Base-by-base conservation (phyloP, 345 rosid species). In the Syzygium aqueum region DNA sequence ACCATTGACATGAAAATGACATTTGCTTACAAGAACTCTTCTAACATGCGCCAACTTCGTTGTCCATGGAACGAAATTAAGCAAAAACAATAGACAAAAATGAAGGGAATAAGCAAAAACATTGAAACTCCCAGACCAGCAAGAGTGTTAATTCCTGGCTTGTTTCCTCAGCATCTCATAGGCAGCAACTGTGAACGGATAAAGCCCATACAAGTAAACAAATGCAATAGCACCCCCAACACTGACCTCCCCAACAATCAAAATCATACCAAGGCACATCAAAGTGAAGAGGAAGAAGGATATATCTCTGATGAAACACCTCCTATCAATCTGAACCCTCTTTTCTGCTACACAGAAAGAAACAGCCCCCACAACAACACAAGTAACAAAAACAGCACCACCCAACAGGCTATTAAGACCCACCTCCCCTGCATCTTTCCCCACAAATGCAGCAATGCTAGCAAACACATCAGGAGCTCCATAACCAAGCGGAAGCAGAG, bases 381-480 rank as follows among this genome's bases (percentile, higher is more conserved):
- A 93, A 61, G 98, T 94, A 87, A 97, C 97, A 90, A 96, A 97
- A 2, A 96, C 94, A 0, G 97, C 99, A 89, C 98, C 99, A 49
- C 98, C 98, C 89, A 96, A 87, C 67, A 96, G 97, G 25, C 99
- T 96, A 84, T 95, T 97, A 86, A 97, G 95, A 67, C 99, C 99
- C 27, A 97, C 97, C 53, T 90, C 95, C 43, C 98, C 97, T 12
- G 95, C 90, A 82, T 94, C 93, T 33, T 91, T 90, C 37, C 99
- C 98, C 59, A 95, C 87, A 80, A 96, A 96, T 40, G 99, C 95
- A 53, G 99, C 98, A 80, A 97, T 96, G 90, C 98, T 97, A 1
- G 99, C 96, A 91, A 96, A 97, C 84, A 97, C 97, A 91, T 96
- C 98, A 0, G 99, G 98, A 2, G 98, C 98, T 40, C 99, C 98